A percentile compares a stretch with the other conserved stretches of the same genome.
Evolutionary conservation across 192 early-diverging fungal species (phyloP).

Genomic region (Pilaira anomala): DNA sequence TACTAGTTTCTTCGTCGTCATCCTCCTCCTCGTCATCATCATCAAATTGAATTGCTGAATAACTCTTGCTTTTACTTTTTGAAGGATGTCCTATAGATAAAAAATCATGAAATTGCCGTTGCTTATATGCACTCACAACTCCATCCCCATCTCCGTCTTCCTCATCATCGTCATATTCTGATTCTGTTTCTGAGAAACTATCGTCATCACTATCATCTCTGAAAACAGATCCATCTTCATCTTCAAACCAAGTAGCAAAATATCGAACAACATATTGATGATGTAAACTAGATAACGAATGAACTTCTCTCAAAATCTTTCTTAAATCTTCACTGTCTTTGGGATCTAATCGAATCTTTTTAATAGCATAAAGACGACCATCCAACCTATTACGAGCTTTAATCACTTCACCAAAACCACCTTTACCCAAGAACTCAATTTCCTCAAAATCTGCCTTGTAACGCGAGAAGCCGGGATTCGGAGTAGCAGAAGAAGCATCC

Average conservation of each 20-base stretch:
- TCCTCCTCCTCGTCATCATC: slow-evolving; percentile 45
- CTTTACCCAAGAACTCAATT: slow-evolving; percentile 70
- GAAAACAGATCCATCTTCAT: slow-evolving; percentile 33
- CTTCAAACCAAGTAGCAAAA: slow-evolving; percentile 90
- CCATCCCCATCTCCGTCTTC: slow-evolving; percentile 37
- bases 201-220: slow-evolving; percentile 41
- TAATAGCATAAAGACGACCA: slow-evolving; percentile 83
- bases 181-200: slow-evolving; percentile 30
- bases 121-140: slow-evolving; percentile 16
- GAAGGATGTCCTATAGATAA: slow-evolving; percentile 36
- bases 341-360: slow-evolving; percentile 84
- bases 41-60: slow-evolving; percentile 38
- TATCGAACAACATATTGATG: slow-evolving; percentile 88
- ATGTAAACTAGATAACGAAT: slow-evolving; percentile 83
- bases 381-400: slow-evolving; percentile 88
- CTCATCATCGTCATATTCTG: slow-evolving; percentile 29
- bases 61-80: slow-evolving; percentile 28
- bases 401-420: slow-evolving; percentile 93
- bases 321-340: slow-evolving; percentile 71
- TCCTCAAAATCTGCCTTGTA: slow-evolving; percentile 78
- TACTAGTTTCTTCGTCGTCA: slow-evolving; percentile 39
- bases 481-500: not conserved
- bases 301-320: slow-evolving; percentile 90
- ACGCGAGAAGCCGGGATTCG: slow-evolving; percentile 40
- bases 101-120: slow-evolving; percentile 43